These are phyloP conservation scores for Salix suchowensis DNA, from an alignment of 345 rosid genomes.

Conservation along the genomic window DNA sequence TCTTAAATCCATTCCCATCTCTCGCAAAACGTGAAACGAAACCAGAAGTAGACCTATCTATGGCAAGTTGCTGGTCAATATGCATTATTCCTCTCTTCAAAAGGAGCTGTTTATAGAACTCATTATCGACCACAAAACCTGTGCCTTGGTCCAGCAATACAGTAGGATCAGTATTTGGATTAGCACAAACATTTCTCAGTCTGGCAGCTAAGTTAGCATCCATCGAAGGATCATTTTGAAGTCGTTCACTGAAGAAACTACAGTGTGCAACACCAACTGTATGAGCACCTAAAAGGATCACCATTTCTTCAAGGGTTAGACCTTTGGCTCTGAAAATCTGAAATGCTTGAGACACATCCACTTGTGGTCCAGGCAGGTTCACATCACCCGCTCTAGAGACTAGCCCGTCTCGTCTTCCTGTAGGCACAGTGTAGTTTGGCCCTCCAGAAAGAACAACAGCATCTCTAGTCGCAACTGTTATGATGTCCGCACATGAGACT, in stretches of 20 bases:
- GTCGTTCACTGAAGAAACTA: slow-evolving; percentile 48
- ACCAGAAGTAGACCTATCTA: slow-evolving; percentile 34
- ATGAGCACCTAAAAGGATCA: slow-evolving; percentile 70
- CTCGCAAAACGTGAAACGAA: slow-evolving; percentile 42
- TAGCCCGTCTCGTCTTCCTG: slow-evolving; percentile 62
- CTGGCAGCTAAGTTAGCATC: slow-evolving; percentile 36
- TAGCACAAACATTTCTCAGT: slow-evolving; percentile 36
- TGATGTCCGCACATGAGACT: slow-evolving; percentile 71
- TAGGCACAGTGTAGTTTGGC: slow-evolving; percentile 43
- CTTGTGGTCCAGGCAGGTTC: slow-evolving; percentile 59
- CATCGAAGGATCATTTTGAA: slow-evolving; percentile 49
- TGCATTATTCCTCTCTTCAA: slow-evolving; percentile 47
- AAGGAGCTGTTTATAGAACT: slow-evolving; percentile 37
- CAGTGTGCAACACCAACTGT: slow-evolving; percentile 72
- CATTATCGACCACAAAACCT: slow-evolving; percentile 43
- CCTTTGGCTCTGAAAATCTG: slow-evolving; percentile 40
- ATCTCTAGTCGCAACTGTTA: slow-evolving; percentile 61
- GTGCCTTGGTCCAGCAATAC: slow-evolving; percentile 63
- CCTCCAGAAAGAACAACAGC: slow-evolving; percentile 53
- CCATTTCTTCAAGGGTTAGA: slow-evolving; percentile 50
- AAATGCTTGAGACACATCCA: slow-evolving; percentile 34
- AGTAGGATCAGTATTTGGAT: slow-evolving; percentile 33
- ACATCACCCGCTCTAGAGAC: slow-evolving; percentile 40
- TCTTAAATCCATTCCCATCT: slow-evolving; percentile 25
- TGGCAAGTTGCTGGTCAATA: slow-evolving; percentile 60